Conservation (phyloP, 2,329 filamentous ascomycete genomes). For the Moelleriella libera region DNA sequence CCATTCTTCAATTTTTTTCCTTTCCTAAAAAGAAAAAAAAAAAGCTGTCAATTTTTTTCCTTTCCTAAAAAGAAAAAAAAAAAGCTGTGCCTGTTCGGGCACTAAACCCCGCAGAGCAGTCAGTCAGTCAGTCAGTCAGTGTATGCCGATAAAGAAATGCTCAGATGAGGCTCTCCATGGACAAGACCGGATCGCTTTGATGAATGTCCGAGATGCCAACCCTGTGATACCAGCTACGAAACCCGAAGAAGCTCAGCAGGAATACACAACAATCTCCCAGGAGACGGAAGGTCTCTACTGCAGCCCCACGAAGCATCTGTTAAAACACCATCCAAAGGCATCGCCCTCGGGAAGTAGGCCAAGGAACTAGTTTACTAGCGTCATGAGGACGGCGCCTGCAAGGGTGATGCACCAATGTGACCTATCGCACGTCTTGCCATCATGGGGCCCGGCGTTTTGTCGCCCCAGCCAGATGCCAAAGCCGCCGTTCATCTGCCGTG, state of each 20-base stretch:
- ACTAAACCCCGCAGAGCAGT: no score
- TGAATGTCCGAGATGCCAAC: no score
- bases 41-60: no score
- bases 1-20: no score
- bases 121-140: background rate
- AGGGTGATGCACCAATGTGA: background rate
- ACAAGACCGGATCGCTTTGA: background rate
- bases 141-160: background rate
- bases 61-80: no score
- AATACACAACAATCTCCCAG: no score
- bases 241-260: no score
- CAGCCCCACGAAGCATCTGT: background rate
- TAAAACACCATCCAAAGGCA: background rate
- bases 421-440: background rate
- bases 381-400: background rate
- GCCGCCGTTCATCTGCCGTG: background rate
- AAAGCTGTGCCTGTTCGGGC: no score
- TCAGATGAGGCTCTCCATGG: background rate
- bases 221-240: no score
- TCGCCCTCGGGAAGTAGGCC: background rate
- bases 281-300: no score
- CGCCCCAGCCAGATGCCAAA: background rate
- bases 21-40: no score
- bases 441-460: background rate
- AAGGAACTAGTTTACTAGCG: background rate